phyloP scores from a whole-genome alignment of 768 basidiomycete species.

The Serpula lacrymans region DNA sequence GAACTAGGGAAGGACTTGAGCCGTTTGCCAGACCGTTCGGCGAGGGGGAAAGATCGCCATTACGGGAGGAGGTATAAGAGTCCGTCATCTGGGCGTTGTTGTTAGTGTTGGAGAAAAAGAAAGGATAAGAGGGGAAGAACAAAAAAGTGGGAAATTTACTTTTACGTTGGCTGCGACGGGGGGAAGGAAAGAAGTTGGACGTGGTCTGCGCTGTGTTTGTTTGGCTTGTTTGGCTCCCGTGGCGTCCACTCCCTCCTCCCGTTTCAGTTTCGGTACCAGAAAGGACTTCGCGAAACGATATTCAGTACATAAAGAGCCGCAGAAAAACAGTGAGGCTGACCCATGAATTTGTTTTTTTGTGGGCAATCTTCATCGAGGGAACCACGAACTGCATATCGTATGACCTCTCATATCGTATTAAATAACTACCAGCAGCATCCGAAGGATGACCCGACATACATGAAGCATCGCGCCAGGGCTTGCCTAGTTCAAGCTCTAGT shows the following conservation, averaged over 20 bases:
- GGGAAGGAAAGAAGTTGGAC: conserved; percentile 40
- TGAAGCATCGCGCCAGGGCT: too few species aligned
- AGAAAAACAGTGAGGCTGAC: too few species aligned
- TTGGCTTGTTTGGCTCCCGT: conserved; percentile 34
- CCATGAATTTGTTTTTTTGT: too few species aligned
- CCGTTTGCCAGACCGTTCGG: conserved; percentile 61
- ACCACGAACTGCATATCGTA: too few species aligned
- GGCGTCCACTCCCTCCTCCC: conserved; percentile 17
- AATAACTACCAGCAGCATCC: too few species aligned
- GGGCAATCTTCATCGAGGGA: too few species aligned
- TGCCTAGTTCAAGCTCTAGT: too few species aligned
- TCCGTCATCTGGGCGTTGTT: conserved; percentile 59
- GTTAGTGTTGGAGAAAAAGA: conserved; percentile 18
- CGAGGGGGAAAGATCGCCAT: conserved; percentile 51
- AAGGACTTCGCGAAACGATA: conserved; percentile 7
- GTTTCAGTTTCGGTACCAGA: neutral
- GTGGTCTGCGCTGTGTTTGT: conserved; percentile 22
- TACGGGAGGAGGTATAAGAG: conserved; percentile 67
- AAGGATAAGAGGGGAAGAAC: conserved; percentile 15
- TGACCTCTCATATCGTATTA: too few species aligned
- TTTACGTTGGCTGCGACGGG: conserved; percentile 50
- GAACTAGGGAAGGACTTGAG: conserved; percentile 58
- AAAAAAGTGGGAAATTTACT: conserved; percentile 39
- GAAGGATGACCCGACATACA: too few species aligned
- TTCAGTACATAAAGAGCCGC: too few species aligned